These are phyloP conservation scores for Diaporthe batatas DNA, from an alignment of 2,329 filamentous ascomycete genomes.

Conservation along the genomic window DNA sequence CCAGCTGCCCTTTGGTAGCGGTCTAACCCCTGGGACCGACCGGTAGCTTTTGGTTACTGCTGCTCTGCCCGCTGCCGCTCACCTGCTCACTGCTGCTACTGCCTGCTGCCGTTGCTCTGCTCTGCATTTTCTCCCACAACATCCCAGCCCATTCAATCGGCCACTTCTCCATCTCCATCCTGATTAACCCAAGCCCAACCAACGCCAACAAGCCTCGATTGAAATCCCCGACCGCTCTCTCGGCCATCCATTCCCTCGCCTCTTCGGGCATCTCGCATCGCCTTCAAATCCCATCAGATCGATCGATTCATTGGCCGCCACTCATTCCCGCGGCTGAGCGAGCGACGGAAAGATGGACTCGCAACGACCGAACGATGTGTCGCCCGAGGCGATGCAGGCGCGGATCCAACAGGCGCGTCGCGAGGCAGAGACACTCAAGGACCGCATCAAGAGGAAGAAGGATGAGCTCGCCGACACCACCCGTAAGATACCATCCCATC, in stretches of 20 bases:
- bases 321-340: conserved; percentile 41
- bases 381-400: conserved; percentile 88
- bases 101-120: conserved; percentile 35
- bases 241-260: conserved; percentile 36
- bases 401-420: conserved; percentile 92
- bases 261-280: conserved; percentile 18
- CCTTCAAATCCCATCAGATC: conserved; percentile 31
- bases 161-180: conserved; percentile 39
- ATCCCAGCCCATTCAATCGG: conserved; percentile 41
- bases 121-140: conserved; percentile 41
- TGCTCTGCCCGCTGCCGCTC: conserved; percentile 15
- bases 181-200: conserved; percentile 32
- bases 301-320: conserved; percentile 41
- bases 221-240: conserved; percentile 37
- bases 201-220: conserved; percentile 36
- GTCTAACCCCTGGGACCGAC: conserved; percentile 41
- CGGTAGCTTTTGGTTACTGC: conserved; percentile 31
- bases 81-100: conserved; percentile 20
- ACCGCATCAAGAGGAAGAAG: conserved; percentile 99
- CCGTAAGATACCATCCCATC: conserved; percentile 74
- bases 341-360: conserved; percentile 61
- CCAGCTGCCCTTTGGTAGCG: conserved; percentile 36
- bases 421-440: conserved; percentile 97
- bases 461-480: conserved; percentile 98
- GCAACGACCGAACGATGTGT: conserved; percentile 72